Evolutionary conservation across 805 yeast genomes (phyloP), one percentile per base, ranked within the genome.

Genomic region (Nakazawaea wyomingensis): DNA sequence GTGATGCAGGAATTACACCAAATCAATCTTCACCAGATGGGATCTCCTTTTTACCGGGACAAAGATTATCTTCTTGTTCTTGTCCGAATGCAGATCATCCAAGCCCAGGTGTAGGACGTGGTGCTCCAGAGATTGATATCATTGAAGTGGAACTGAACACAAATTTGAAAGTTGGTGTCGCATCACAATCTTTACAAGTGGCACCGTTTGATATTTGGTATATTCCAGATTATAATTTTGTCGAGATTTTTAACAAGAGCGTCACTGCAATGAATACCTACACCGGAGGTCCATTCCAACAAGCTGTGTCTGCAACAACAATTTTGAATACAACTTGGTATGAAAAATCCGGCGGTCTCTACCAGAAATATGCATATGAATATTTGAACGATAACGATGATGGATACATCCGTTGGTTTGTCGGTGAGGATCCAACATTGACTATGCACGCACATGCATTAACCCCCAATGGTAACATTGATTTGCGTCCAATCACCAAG

Each of bases 141-240:
- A 60, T 91, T 41, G 98, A 91, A 74, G 96, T 83, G 50, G 89
- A 87, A 51, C 76, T 79, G 20, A 80, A 78, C 49, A 69, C 82
- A 2, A 67, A 60, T 11, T 43, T 69, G 17, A 48, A 52, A 32
- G 57, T 66, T 50, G 93, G 93, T 53, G 76, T 82, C 34, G 96
- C 90, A 1, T 87, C 97, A 4, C 99, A 91, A 64, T 88, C 97
- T 3, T 64, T 83, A 57, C 98, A 91, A 69, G 66, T 88, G 49
- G 98, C 97, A 14, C 98, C 98, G 8, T 79, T 79, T 59, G 98
- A 91, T 63, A 82, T 89, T 50, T 91, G 97, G 97, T 91, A 86
- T 59, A 73, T 76, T 57, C 96, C 96, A 4, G 95, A 91, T 64
- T 89, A 89, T 62, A 76, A 80, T 51, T 90, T 74, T 55, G 61